Conservation (phyloP, 2,329 filamentous ascomycete genomes). For the Cryphonectria parasitica region DNA sequence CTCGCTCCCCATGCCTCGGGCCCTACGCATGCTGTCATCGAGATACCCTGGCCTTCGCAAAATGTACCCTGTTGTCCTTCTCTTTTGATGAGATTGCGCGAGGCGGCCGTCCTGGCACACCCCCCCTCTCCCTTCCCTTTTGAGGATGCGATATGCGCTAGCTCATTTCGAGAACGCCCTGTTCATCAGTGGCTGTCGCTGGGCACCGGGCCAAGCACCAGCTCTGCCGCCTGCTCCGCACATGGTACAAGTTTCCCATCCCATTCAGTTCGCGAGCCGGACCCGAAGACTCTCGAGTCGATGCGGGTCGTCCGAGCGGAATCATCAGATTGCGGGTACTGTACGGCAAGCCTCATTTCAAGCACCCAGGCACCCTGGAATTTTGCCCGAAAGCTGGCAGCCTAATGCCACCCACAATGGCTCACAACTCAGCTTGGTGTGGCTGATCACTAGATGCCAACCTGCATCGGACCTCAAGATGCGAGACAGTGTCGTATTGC, state of each 20-base stretch:
- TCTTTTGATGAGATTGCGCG: not conserved
- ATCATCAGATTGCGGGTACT: conserved; percentile 13
- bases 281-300: not conserved
- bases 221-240: conserved; percentile 9
- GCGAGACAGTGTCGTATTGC: conserved; percentile 25
- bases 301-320: not conserved
- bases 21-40: conserved; percentile 4
- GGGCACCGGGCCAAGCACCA: conserved; percentile 6
- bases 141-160: not conserved
- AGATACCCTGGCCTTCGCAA: not conserved
- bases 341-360: conserved; percentile 13
- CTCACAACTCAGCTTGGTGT: conserved; percentile 26
- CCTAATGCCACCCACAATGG: conserved; percentile 23
- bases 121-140: too few species aligned
- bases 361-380: not conserved
- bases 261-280: not conserved
- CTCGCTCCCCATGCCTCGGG: not conserved
- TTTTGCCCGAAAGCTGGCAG: conserved; percentile 18
- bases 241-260: not conserved
- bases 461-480: conserved; percentile 21
- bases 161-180: not conserved
- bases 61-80: not conserved
- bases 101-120: not conserved
- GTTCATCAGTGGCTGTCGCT: not conserved
- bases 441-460: conserved; percentile 22